Evolutionary conservation across 2,329 filamentous ascomycete species (phyloP).

Genomic region (Aspergillus ruber): DNA sequence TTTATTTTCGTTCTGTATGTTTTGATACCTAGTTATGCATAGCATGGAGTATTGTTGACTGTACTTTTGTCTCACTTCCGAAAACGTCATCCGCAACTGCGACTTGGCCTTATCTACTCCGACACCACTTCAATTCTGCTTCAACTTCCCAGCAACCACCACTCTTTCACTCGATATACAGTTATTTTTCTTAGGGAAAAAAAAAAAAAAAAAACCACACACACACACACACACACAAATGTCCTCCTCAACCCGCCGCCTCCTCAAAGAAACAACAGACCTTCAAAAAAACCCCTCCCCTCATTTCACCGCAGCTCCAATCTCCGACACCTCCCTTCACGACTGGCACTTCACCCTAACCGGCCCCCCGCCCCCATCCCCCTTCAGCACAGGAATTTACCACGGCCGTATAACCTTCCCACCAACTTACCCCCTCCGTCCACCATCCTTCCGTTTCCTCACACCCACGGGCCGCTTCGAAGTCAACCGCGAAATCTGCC

Average conservation of each 20-base stretch:
- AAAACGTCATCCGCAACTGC: constrained; percentile 2
- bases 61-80: background rate
- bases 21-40: background rate
- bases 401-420: constrained; percentile 93
- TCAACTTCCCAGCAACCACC: background rate
- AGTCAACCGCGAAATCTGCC: constrained; percentile 92
- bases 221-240: too few relatives aligned
- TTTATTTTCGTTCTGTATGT: constrained; percentile 1
- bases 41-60: background rate
- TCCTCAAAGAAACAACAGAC: constrained; percentile 80
- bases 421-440: constrained; percentile 80
- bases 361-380: constrained; percentile 71
- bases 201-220: constrained; percentile 8
- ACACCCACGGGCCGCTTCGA: constrained; percentile 92
- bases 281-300: constrained; percentile 71
- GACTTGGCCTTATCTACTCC: constrained; percentile 5
- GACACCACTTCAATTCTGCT: background rate
- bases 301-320: constrained; percentile 76
- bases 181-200: too few relatives aligned
- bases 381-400: constrained; percentile 78
- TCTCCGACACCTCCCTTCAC: constrained; percentile 80
- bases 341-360: constrained; percentile 99
- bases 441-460: constrained; percentile 90
- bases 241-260: constrained; percentile 31
- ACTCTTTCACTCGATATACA: background rate